phyloP scores from a whole-genome alignment of 139 green algal species.

The Pseudopediastrum boryanum region DNA sequence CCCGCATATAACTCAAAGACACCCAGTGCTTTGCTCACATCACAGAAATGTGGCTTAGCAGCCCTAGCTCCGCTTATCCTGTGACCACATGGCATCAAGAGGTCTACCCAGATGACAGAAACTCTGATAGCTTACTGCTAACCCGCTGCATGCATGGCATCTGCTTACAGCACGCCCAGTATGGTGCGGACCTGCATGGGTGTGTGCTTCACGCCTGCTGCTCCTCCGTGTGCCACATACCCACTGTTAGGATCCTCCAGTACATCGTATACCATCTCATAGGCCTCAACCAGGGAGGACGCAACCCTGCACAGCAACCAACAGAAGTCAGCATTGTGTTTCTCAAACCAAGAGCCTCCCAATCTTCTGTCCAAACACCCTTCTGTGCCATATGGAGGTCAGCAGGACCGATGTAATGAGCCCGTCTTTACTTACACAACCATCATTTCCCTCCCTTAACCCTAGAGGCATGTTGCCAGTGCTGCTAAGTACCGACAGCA shows the following conservation, averaged over 20 bases:
- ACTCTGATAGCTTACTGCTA: no score
- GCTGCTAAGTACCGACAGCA: not conserved
- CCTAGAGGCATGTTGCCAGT: not conserved
- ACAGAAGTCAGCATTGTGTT: not conserved
- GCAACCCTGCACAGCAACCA: constrained; percentile 44
- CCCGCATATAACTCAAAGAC: no score
- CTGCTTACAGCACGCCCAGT: constrained; percentile 58
- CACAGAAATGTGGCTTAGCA: no score
- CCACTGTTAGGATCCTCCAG: constrained; percentile 65
- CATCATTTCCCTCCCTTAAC: not conserved
- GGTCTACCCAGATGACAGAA: no score
- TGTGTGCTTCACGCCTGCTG: constrained; percentile 62
- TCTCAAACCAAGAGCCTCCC: not conserved
- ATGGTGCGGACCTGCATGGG: constrained; percentile 82
- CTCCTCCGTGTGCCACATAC: constrained; percentile 57
- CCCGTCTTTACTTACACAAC: no score
- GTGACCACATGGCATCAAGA: no score
- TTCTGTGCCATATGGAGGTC: no score
- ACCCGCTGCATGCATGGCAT: no score
- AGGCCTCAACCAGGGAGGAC: constrained; percentile 60
- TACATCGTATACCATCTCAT: constrained; percentile 62
- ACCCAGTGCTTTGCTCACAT: no score
- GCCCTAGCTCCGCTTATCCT: no score
- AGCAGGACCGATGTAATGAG: no score
- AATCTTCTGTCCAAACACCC: not conserved